phyloP scores from a whole-genome alignment of 441 rosid genomes.

The Gossypium davidsonii region DNA sequence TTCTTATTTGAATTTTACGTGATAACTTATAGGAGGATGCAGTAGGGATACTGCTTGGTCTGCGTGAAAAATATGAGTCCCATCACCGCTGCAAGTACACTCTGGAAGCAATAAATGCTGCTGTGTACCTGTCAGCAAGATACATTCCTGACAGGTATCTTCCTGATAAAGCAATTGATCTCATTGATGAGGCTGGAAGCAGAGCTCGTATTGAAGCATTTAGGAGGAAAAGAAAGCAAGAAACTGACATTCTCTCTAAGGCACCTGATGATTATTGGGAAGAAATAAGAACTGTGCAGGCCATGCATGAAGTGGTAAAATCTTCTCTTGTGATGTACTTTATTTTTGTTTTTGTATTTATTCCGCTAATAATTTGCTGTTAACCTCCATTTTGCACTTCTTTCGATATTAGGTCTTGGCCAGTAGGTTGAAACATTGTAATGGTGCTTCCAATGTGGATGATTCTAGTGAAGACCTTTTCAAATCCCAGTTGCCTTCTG shows the following conservation, averaged over 20 bases:
- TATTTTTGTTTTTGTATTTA: background rate
- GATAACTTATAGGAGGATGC: constrained; percentile 57
- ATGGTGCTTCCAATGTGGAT: constrained; percentile 33
- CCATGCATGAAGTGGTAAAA: constrained; percentile 93
- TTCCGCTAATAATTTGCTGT: constrained; percentile 2
- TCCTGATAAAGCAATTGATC: constrained; percentile 83
- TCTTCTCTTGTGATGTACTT: background rate
- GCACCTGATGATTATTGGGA: constrained; percentile 94
- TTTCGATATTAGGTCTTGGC: constrained; percentile 47
- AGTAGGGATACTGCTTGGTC: constrained; percentile 55
- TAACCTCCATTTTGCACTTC: constrained; percentile 19
- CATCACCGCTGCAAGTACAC: constrained; percentile 66
- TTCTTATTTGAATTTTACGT: constrained; percentile 12
- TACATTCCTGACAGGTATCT: constrained; percentile 67
- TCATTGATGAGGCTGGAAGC: constrained; percentile 85
- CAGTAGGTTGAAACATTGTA: constrained; percentile 47
- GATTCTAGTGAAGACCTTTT: constrained; percentile 40
- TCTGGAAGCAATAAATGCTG: constrained; percentile 64
- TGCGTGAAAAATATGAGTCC: constrained; percentile 62
- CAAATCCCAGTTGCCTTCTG: constrained; percentile 50
- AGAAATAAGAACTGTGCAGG: constrained; percentile 86
- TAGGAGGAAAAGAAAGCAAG: constrained; percentile 74
- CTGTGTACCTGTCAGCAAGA: constrained; percentile 63
- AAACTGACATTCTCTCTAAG: constrained; percentile 67
- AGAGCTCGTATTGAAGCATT: constrained; percentile 81